Percentiles rank a stretch among this genome's conserved stretches.
Conservation (phyloP, 805 yeast species). For the Teunomyces gatunensis region DNA sequence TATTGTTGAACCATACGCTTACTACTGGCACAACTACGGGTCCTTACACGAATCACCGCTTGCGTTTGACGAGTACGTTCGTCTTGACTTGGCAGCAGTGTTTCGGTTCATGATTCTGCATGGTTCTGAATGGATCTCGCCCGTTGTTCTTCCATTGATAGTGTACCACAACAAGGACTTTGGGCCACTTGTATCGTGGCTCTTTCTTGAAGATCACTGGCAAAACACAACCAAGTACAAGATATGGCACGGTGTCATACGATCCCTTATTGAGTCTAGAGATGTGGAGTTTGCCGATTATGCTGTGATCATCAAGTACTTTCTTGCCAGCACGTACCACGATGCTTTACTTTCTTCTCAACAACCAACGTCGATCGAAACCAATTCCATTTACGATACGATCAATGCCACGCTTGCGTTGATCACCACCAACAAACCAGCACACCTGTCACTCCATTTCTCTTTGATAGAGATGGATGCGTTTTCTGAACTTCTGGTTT, state of each 20-base stretch:
- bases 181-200: constrained; percentile 25
- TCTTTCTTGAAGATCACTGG: constrained; percentile 10
- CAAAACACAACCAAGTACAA: constrained; percentile 12
- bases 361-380: constrained; percentile 23
- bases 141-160: constrained; percentile 30
- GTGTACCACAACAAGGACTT: constrained; percentile 19
- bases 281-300: constrained; percentile 9
- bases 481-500: constrained; percentile 13
- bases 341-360: constrained; percentile 14
- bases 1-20: constrained; percentile 24
- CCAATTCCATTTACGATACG: constrained; percentile 25
- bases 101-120: constrained; percentile 19
- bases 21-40: constrained; percentile 29
- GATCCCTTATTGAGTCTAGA: constrained; percentile 11
- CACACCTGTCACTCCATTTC: neutral
- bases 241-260: constrained; percentile 19
- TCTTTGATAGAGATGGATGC: constrained; percentile 3
- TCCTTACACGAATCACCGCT: constrained; percentile 4
- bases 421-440: neutral
- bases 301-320: constrained; percentile 16
- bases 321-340: constrained; percentile 21
- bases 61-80: constrained; percentile 13
- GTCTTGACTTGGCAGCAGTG: constrained; percentile 11
- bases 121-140: constrained; percentile 19
- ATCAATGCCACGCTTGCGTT: constrained; percentile 22